Base-by-base conservation (phyloP, 257 asterid species). In the Nicotiana tabacum region DNA sequence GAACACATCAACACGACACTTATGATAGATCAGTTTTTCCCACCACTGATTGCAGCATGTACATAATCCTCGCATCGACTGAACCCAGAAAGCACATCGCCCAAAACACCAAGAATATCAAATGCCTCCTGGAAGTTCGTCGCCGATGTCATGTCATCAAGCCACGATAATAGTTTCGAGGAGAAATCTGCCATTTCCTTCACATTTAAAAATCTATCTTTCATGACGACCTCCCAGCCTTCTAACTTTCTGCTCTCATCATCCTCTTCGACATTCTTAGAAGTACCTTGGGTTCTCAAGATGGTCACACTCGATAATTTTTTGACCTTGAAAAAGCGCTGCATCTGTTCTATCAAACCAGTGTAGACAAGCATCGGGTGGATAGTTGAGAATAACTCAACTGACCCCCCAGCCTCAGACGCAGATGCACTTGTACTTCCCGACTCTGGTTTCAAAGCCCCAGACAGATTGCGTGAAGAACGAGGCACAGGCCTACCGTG, bases 311-410 rank as follows among this genome's bases (percentile, higher is more conserved):
- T 56, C 0, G 90, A 62, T 17, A 93, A 85, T 81, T 85, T 91
- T 78, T 83, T 86, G 4, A 88, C 91, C 90, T 96, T 96, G 91
- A 96, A 91, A 83, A 92, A 91, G 70, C 80, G 81, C 87, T 96
- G 99, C 87, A 96, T 91, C 91, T 93, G 98, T 91, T 96, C 98
- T 43, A 96, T 93, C 95, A 96, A 85, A 64, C 99, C 98, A 4
- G 93, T 86, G 85, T 94, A 96, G 15, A 96, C 97, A 24, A 96
- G 98, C 98, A 96, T 96, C 5, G 98, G 99, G 74, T 90, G 98
- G 77, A 96, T 84, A 58, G 89, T 87, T 11, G 95, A 79, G 57
- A 94, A 89, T 37, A 94, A 81, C 77, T 94, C 98, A 6, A 87
- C 86, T 0, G 93, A 58, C 76, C 86, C 90, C 68, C 90, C 77